These are phyloP conservation scores for Allium fistulosum DNA, from an alignment of 106 monocot species.

Conservation along the genomic window DNA sequence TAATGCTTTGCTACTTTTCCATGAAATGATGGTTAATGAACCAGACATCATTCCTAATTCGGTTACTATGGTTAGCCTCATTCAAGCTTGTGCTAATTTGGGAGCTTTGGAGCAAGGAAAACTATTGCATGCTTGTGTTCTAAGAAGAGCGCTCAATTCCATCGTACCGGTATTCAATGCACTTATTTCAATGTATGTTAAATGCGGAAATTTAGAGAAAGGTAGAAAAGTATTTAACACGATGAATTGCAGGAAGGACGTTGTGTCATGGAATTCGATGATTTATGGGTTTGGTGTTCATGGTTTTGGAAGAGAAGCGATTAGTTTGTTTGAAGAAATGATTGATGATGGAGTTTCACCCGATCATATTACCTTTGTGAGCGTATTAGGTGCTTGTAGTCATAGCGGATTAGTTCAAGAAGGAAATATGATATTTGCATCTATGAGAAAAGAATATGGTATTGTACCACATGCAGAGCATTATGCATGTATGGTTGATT, in stretches of 20 bases:
- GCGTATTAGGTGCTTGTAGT: conserved; percentile 57
- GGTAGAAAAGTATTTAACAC: conserved; percentile 29
- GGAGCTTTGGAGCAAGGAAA: conserved; percentile 52
- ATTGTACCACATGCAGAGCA: conserved; percentile 41
- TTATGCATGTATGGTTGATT: conserved; percentile 65
- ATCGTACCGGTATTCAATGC: conserved; percentile 47
- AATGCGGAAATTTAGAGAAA: conserved; percentile 41
- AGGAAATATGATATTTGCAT: conserved; percentile 41
- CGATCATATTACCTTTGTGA: conserved; percentile 37
- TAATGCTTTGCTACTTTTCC: conserved; percentile 55
- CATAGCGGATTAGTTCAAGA: conserved; percentile 46
- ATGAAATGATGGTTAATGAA: conserved; percentile 37
- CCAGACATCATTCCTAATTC: conserved; percentile 43
- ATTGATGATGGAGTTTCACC: conserved; percentile 28
- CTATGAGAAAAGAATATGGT: conserved; percentile 28
- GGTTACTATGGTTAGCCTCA: conserved; percentile 65
- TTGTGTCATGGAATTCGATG: conserved; percentile 71
- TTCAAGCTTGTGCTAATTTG: conserved; percentile 75
- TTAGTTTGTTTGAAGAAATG: conserved; percentile 51
- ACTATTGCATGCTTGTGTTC: conserved; percentile 54
- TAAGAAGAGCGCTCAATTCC: conserved; percentile 46
- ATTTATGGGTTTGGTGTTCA: conserved; percentile 46
- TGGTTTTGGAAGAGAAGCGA: conserved; percentile 44
- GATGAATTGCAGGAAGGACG: conserved; percentile 32
- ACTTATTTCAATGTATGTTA: conserved; percentile 59